These are phyloP conservation scores for Litchi chinensis DNA, from an alignment of 345 rosid genomes.

Conservation along the genomic window DNA sequence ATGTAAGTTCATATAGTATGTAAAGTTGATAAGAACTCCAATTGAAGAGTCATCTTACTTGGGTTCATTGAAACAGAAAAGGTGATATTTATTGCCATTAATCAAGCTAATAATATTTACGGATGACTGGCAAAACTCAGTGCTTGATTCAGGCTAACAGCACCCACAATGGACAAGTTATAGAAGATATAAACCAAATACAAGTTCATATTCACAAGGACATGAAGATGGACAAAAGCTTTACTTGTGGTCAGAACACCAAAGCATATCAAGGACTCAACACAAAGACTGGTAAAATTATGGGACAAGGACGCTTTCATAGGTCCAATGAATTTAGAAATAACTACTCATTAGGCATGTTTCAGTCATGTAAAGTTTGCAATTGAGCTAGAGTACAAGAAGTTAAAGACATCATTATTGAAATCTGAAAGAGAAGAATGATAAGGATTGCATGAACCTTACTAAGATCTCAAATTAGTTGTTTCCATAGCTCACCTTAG, in stretches of 20 bases:
- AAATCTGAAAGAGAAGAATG: background rate
- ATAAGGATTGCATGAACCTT: conserved; percentile 14
- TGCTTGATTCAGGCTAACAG: background rate
- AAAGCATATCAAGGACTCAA: background rate
- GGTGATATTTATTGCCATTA: background rate
- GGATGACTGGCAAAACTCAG: background rate
- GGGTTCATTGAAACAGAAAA: background rate
- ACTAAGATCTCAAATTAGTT: conserved; percentile 26
- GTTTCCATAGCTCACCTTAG: conserved; percentile 64
- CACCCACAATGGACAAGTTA: background rate
- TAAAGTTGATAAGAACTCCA: background rate
- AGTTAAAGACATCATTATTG: background rate
- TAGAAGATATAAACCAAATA: too few relatives aligned
- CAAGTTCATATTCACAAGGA: background rate
- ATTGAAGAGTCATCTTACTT: background rate
- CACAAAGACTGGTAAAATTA: background rate
- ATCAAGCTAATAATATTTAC: background rate
- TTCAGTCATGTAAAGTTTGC: background rate
- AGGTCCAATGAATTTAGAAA: background rate
- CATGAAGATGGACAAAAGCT: background rate
- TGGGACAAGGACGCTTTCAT: background rate
- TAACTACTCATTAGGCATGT: conserved; percentile 1
- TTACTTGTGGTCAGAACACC: background rate
- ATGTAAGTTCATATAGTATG: background rate
- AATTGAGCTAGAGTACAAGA: background rate